Evolutionary conservation across 2,329 filamentous ascomycete genomes (phyloP).

Genomic region (Metarhizium album): DNA sequence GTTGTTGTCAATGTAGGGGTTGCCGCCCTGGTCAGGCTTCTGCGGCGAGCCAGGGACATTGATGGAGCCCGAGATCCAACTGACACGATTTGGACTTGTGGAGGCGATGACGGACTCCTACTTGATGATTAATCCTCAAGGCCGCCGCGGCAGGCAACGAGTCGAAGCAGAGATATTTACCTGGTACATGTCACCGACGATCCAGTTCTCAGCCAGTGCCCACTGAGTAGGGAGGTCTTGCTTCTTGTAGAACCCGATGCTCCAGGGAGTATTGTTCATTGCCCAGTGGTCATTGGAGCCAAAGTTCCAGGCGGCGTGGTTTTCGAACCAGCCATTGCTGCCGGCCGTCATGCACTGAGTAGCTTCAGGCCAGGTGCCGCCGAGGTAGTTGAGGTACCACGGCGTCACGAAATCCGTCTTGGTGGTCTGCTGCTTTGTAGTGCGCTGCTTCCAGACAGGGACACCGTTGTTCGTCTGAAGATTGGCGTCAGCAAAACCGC

Average conservation of each 20-base stretch:
- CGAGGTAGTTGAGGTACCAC: constrained; percentile 44
- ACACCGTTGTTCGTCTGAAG: constrained; percentile 36
- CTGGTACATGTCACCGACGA: constrained; percentile 45
- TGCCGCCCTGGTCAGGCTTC: constrained; percentile 28
- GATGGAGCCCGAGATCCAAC: constrained; percentile 38
- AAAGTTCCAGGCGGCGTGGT: constrained; percentile 39
- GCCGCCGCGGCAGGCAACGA: constrained; percentile 7
- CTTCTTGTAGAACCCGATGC: constrained; percentile 39
- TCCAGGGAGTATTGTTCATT: constrained; percentile 40
- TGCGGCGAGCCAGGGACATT: constrained; percentile 37
- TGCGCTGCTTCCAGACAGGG: constrained; percentile 33
- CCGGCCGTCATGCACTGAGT: constrained; percentile 45
- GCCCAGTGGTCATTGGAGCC: constrained; percentile 44
- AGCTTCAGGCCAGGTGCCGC: constrained; percentile 35
- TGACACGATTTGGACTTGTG: constrained; percentile 42
- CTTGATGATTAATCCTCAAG: constrained; percentile 10
- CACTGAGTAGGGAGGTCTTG: constrained; percentile 44
- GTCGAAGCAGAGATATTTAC: constrained; percentile 15
- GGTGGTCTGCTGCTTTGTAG: constrained; percentile 15
- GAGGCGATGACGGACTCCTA: constrained; percentile 38
- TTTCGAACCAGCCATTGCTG: constrained; percentile 38
- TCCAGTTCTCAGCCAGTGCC: constrained; percentile 42
- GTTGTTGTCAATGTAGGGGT: constrained; percentile 38
- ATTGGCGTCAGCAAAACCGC: constrained; percentile 46
- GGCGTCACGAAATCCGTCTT: constrained; percentile 33